Evolutionary conservation across 768 basidiomycete genomes (phyloP), one percentile per base, ranked within the genome.

Genomic region (Terana coerulea): DNA sequence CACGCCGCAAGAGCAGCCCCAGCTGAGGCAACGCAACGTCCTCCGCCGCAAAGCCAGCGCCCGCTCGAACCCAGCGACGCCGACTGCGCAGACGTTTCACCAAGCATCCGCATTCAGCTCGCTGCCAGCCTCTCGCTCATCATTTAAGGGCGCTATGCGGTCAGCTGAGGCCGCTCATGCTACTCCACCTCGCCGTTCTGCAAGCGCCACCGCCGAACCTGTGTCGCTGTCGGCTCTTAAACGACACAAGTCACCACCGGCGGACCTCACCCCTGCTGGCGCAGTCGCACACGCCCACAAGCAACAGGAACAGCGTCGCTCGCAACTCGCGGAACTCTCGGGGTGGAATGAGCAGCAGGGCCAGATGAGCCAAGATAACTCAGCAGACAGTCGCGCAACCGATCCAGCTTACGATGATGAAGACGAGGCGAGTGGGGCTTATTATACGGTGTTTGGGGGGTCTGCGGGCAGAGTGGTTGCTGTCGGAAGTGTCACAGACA

Each of bases 401-500:
- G 49, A 4, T 22, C n/a, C 17, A 8, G 58, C 64, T 46, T 36
- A 59, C 12, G 55, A 49, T 19, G 59, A 54, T 1, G 63, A 42
- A 11, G 65, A 64, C 31, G 53, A 43, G 19, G 39, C 40, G 52
- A 64, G 11, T 55, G 69, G 66, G 9, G 79, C 80, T n/a, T 79
- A 81, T 46, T 81, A 81, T 56, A 79, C 81, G 3, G 74, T 83
- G 14, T 73, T 81, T 51, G 81, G 81, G 1, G 68, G 71, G 5
- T 62, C 69, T 0, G 69, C 75, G 1, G 79, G 71, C 1, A 71
- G 70, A 7, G 65, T 75, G 5, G 68, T 78, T 14, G 73, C 71
- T 11, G 73, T 74, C 0, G 76, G 74, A 0, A 70, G 72, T 9
- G 69, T 72, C 0, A 71, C 71, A 9, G 78, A 78, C 60, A 69